Evolutionary conservation across 2,329 filamentous ascomycete species (phyloP).

Genomic region (Xylogone sp.): DNA sequence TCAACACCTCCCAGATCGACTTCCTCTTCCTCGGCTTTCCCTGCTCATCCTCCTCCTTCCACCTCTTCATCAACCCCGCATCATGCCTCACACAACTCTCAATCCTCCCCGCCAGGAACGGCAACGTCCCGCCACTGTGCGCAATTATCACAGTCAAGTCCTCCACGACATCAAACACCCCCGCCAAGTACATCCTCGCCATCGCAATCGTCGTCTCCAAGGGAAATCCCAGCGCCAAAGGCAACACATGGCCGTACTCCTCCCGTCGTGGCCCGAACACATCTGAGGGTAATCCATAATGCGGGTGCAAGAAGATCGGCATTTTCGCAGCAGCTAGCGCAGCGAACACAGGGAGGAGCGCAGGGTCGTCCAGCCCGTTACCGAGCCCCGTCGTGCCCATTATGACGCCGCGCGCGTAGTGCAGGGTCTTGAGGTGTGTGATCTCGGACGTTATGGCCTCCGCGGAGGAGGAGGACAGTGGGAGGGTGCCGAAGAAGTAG

Average conservation of each 20-base stretch:
- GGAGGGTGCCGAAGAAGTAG: slow-evolving; percentile 80
- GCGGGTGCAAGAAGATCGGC: slow-evolving; percentile 82
- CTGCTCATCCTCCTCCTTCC: slow-evolving; percentile 33
- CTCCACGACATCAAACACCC: slow-evolving; percentile 75
- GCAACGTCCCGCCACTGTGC: slow-evolving; percentile 83
- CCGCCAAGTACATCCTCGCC: slow-evolving; percentile 79
- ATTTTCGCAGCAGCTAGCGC: slow-evolving; percentile 62
- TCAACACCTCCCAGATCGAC: slow-evolving; percentile 60
- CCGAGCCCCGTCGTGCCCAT: slow-evolving; percentile 82
- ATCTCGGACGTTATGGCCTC: slow-evolving; percentile 64
- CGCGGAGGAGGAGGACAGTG: slow-evolving; percentile 60
- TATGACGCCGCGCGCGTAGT: slow-evolving; percentile 78
- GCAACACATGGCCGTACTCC: slow-evolving; percentile 83
- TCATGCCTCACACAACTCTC: slow-evolving; percentile 87
- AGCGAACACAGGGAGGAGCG: slow-evolving; percentile 67
- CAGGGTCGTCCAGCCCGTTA: slow-evolving; percentile 72
- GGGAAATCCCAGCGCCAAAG: slow-evolving; percentile 81
- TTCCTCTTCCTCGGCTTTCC: slow-evolving; percentile 39
- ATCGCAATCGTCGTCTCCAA: slow-evolving; percentile 92
- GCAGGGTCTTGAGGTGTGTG: slow-evolving; percentile 54
- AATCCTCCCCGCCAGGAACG: slow-evolving; percentile 83
- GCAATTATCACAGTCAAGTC: slow-evolving; percentile 73
- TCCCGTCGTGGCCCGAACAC: slow-evolving; percentile 71
- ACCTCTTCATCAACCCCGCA: slow-evolving; percentile 64
- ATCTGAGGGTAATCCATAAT: slow-evolving; percentile 79